phyloP scores from a whole-genome alignment of 768 basidiomycete species.

The Tulasnella sp. region DNA sequence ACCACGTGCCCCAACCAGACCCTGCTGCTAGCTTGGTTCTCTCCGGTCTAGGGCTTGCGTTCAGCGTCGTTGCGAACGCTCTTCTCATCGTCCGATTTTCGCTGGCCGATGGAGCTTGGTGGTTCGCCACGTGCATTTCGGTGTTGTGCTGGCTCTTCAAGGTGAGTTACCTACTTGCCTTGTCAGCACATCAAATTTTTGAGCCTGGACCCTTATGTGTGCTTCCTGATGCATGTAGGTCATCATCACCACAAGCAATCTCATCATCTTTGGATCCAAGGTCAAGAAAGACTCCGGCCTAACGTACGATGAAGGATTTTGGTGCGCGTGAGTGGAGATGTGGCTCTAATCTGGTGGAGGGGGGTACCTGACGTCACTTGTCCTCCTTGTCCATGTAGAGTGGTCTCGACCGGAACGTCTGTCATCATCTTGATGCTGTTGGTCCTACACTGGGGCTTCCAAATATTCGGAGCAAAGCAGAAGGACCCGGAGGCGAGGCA shows the following conservation, averaged over 20 bases:
- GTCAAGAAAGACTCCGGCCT: neutral
- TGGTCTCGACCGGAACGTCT: no score
- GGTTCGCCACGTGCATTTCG: conserved; percentile 21
- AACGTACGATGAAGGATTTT: conserved; percentile 9
- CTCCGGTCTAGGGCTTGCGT: conserved; percentile 17
- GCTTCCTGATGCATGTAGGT: no score
- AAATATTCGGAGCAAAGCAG: neutral
- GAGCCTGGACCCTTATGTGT: no score
- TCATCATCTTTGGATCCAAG: neutral
- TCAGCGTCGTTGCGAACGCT: conserved; percentile 26
- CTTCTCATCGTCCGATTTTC: conserved; percentile 27
- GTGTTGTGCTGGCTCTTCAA: conserved; percentile 26
- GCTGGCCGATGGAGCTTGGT: conserved; percentile 19
- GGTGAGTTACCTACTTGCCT: no score
- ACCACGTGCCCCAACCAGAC: conserved; percentile 23
- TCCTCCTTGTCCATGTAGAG: no score
- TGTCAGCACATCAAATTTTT: no score
- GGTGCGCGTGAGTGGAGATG: neutral
- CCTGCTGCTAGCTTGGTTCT: conserved; percentile 19
- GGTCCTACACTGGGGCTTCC: no score
- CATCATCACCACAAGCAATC: conserved; percentile 4
- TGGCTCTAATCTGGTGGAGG: neutral
- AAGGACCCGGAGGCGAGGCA: no score
- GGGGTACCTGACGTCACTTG: no score
- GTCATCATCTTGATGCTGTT: no score